phyloP scores from a whole-genome alignment of 768 basidiomycete genomes.

The Lanmaoa rubissima region DNA sequence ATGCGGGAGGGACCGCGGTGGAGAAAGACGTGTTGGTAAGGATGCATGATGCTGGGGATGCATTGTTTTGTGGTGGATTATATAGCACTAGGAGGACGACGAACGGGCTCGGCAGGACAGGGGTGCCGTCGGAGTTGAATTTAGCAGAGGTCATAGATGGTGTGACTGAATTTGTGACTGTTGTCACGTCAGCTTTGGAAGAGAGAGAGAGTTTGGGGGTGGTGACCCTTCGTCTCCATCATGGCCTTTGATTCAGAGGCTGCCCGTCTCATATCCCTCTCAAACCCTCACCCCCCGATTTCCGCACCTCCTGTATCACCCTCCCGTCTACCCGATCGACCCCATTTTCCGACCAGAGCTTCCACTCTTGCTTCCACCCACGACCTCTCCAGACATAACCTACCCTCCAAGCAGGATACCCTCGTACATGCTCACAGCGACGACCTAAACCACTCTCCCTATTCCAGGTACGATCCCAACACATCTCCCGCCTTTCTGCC shows the following conservation, averaged over 20 bases:
- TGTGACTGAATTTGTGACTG: constrained; percentile 11
- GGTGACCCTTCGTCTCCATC: not conserved
- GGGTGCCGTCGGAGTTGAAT: constrained; percentile 19
- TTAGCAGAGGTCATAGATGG: too few species aligned
- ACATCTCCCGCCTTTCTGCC: constrained; percentile 33
- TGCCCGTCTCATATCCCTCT: constrained; percentile 15
- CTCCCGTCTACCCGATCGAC: constrained; percentile 47
- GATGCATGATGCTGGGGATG: constrained; percentile 21
- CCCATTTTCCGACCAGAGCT: constrained; percentile 57
- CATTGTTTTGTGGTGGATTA: constrained; percentile 1
- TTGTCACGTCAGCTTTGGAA: constrained; percentile 22
- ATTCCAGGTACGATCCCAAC: constrained; percentile 13
- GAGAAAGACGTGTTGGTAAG: constrained; percentile 18
- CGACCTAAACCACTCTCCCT: constrained; percentile 58
- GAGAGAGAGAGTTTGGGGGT: too few species aligned
- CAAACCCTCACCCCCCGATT: constrained; percentile 23
- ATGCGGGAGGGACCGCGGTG: constrained; percentile 53
- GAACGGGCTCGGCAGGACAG: constrained; percentile 24
- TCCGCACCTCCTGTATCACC: constrained; percentile 33
- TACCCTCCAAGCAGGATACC: constrained; percentile 34
- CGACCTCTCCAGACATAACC: constrained; percentile 51
- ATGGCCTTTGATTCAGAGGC: constrained; percentile 34
- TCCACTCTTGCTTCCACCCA: constrained; percentile 56
- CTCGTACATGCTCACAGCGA: constrained; percentile 59
- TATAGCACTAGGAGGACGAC: constrained; percentile 23